phyloP scores from a whole-genome alignment of 345 rosid species.

The Populus davidiana region DNA sequence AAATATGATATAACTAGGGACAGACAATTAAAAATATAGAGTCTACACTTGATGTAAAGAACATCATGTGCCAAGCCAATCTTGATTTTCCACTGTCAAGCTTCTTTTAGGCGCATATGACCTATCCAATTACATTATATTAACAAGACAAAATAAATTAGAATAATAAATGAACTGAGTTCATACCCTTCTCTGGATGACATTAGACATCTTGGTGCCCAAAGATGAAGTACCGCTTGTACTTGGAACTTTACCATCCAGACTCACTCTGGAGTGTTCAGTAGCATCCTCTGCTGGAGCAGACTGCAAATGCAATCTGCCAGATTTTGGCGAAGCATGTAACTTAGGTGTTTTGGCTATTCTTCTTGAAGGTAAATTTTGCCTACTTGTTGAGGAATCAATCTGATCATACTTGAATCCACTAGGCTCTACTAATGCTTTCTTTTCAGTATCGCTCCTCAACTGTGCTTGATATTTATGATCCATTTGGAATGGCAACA shows the following conservation, averaged over 20 bases:
- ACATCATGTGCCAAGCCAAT: background rate
- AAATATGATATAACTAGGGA: background rate
- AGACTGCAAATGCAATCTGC: conserved; percentile 52
- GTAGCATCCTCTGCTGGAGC: conserved; percentile 49
- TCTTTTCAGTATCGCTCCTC: conserved; percentile 51
- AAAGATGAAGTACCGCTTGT: conserved; percentile 47
- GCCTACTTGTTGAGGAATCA: conserved; percentile 59
- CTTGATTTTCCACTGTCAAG: background rate
- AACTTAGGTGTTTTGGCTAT: conserved; percentile 60
- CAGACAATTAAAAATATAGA: background rate
- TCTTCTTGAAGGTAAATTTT: conserved; percentile 64
- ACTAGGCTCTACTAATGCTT: conserved; percentile 36
- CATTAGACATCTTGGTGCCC: conserved; percentile 69
- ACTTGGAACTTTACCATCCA: conserved; percentile 57
- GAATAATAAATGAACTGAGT: background rate
- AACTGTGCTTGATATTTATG: conserved; percentile 60
- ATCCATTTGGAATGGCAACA: conserved; percentile 49
- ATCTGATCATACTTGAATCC: conserved; percentile 62
- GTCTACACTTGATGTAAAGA: background rate
- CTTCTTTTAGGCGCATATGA: background rate
- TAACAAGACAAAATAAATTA: conserved; percentile 8
- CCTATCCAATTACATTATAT: background rate
- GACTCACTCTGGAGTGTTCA: conserved; percentile 58
- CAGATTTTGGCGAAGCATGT: conserved; percentile 64
- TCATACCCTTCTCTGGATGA: conserved; percentile 80